Percentiles rank a stretch among this genome's conserved stretches.
phyloP scores from a whole-genome alignment of 495 filamentous ascomycete species.

The Aspergillus wentii region DNA sequence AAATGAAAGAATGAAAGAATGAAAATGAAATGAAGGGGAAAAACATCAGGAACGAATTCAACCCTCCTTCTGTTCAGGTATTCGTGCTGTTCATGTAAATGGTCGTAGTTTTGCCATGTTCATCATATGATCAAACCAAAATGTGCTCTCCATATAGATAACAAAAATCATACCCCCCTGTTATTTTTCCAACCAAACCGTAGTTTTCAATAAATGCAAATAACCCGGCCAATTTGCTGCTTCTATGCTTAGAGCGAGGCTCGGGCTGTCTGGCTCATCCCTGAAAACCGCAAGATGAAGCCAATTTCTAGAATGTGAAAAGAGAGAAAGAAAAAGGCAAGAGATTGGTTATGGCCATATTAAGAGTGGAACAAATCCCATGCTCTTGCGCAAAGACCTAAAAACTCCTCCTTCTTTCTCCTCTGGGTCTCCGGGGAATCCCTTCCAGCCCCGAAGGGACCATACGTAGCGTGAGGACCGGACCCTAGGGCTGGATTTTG shows the following conservation, averaged over 20 bases:
- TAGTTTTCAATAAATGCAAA: too few relatives aligned
- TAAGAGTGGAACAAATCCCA: constrained; percentile 98
- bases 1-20: constrained; percentile 12
- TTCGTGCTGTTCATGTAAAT: constrained; percentile 21
- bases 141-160: too few relatives aligned
- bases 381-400: constrained; percentile 77
- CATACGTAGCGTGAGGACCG: constrained; percentile 51
- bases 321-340: constrained; percentile 2
- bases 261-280: too few relatives aligned
- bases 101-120: constrained; percentile 16
- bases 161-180: too few relatives aligned
- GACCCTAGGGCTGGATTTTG: constrained; percentile 67
- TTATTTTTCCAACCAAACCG: too few relatives aligned
- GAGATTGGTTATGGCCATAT: constrained; percentile 17
- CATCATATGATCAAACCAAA: too few relatives aligned
- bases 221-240: too few relatives aligned
- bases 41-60: constrained; percentile 5
- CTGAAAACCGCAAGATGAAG: too few relatives aligned
- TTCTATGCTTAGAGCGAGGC: too few relatives aligned
- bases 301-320: too few relatives aligned
- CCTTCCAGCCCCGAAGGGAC: constrained; percentile 70
- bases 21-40: constrained; percentile 10
- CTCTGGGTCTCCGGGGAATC: constrained; percentile 80
- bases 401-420: constrained; percentile 92
- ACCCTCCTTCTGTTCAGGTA: constrained; percentile 7